Percentiles rank a stretch among this genome's conserved stretches.
phyloP scores from a whole-genome alignment of 1,139 yeast genomes.

The Candida sp. region DNA sequence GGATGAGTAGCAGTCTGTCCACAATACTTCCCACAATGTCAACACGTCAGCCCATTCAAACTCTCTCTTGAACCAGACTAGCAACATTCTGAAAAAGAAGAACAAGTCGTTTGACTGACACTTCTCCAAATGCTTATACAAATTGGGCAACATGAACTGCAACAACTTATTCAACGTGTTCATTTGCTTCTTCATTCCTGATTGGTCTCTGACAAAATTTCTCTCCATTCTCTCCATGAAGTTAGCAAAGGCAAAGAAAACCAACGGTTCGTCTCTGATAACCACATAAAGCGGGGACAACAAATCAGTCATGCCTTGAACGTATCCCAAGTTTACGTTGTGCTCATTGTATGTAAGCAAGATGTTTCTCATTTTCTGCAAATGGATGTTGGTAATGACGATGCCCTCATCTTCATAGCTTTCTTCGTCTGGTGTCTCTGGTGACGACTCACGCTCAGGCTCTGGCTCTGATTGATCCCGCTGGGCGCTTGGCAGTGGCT shows the following conservation, averaged over 20 bases:
- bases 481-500: constrained; percentile 8
- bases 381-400: constrained; percentile 67
- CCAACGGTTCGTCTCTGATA: constrained; percentile 74
- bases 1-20: constrained; percentile 86
- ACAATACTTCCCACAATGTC: constrained; percentile 86
- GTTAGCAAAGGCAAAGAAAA: constrained; percentile 89
- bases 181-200: constrained; percentile 94
- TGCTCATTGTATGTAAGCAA: constrained; percentile 85
- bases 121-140: constrained; percentile 80
- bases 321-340: constrained; percentile 87
- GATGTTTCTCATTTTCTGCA: constrained; percentile 75
- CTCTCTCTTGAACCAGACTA: constrained; percentile 97
- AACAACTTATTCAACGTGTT: constrained; percentile 79
- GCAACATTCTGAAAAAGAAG: constrained; percentile 92
- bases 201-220: constrained; percentile 87
- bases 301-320: constrained; percentile 97
- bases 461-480: constrained; percentile 9
- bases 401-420: constrained; percentile 53
- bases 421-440: constrained; percentile 55
- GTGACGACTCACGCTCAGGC: constrained; percentile 33
- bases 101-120: constrained; percentile 92
- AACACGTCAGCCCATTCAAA: constrained; percentile 81
- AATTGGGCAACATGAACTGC: constrained; percentile 85
- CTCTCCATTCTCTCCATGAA: constrained; percentile 98
- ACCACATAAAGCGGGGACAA: constrained; percentile 85